Evolutionary conservation across 306 rosid genomes (phyloP).

Genomic region (Notholithocarpus densiflorus): DNA sequence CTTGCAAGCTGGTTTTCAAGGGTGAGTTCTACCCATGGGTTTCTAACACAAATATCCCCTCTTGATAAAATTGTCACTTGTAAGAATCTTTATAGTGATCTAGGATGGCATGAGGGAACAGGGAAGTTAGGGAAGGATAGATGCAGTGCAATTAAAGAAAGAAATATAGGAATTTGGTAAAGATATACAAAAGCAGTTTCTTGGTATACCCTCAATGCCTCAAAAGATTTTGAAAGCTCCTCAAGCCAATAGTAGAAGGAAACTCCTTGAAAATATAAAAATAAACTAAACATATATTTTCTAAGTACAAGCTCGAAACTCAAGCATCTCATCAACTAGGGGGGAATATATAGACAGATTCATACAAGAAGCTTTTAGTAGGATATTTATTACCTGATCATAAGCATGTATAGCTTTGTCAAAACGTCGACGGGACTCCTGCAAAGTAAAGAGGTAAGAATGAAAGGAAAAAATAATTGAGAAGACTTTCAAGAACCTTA

Average conservation of each 20-base stretch:
- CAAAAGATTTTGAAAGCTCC: not conserved
- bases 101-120: not conserved
- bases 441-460: slow-evolving; percentile 21
- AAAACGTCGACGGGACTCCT: slow-evolving; percentile 81
- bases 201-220: not conserved
- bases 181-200: not conserved
- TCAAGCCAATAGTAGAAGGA: not conserved
- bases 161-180: not conserved
- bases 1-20: no score
- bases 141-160: not conserved
- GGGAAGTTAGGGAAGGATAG: not conserved
- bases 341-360: not conserved
- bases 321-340: not conserved
- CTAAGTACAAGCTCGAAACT: not conserved
- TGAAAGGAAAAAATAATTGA: slow-evolving; percentile 1
- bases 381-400: slow-evolving; percentile 73
- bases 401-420: slow-evolving; percentile 77
- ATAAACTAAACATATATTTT: not conserved
- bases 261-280: not conserved
- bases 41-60: no score
- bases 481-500: not conserved
- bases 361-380: not conserved
- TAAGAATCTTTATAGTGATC: not conserved
- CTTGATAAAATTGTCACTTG: no score
- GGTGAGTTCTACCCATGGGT: no score